Conservation (phyloP, 768 basidiomycete species). For the Macrolepiota dolichaula region DNA sequence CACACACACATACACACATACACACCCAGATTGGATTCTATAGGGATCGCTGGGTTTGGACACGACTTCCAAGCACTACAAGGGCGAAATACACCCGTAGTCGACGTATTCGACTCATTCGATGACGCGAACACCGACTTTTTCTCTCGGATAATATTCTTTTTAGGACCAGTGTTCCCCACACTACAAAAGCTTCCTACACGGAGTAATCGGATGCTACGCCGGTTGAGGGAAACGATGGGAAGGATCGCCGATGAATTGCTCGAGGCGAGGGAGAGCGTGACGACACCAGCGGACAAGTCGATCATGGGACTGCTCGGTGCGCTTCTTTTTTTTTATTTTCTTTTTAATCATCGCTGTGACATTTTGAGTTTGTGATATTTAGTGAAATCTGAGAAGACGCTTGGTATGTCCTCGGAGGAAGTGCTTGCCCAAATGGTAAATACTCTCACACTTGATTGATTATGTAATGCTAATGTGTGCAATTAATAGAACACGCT, state of each 20-base stretch:
- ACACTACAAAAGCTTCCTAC: conserved; percentile 33
- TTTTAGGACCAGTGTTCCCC: conserved; percentile 36
- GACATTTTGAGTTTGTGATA: neutral
- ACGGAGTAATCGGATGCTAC: conserved; percentile 24
- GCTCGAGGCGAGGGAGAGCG: conserved; percentile 24
- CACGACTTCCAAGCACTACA: conserved; percentile 54
- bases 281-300: conserved; percentile 30
- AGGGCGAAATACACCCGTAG: conserved; percentile 40
- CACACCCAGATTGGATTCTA: conserved; percentile 45
- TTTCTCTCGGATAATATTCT: conserved; percentile 27
- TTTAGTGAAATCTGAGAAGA: conserved; percentile 32
- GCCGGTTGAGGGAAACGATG: conserved; percentile 30
- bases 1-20: no score
- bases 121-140: conserved; percentile 22
- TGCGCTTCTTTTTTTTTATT: no score
- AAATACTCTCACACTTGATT: conserved; percentile 15
- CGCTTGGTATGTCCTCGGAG: conserved; percentile 31
- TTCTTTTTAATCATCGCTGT: neutral
- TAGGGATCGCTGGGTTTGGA: conserved; percentile 59
- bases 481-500: conserved; percentile 27
- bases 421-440: conserved; percentile 34
- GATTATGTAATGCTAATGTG: neutral
- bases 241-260: conserved; percentile 35
- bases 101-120: conserved; percentile 37
- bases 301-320: conserved; percentile 37